These are phyloP conservation scores for Aspergillus sparsus DNA, from an alignment of 495 filamentous ascomycete genomes.

Conservation along the genomic window DNA sequence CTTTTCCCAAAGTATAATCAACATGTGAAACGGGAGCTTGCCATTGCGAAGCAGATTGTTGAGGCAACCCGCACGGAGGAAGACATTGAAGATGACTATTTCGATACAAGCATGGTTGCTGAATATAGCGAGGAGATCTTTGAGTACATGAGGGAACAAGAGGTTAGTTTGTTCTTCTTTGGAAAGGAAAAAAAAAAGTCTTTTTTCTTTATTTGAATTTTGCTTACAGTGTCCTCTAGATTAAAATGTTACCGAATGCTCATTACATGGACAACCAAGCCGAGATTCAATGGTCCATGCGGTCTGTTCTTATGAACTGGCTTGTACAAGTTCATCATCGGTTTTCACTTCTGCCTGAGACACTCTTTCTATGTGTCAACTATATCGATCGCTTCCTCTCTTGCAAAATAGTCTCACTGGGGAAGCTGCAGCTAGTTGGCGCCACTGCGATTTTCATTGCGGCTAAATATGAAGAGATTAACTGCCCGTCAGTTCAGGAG, in stretches of 20 bases:
- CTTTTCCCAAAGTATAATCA: constrained; percentile 70
- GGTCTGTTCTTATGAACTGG: constrained; percentile 97
- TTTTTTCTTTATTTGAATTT: no score
- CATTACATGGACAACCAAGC: constrained; percentile 96
- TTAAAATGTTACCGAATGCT: constrained; percentile 76
- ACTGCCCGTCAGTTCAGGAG: constrained; percentile 89
- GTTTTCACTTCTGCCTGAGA: constrained; percentile 89
- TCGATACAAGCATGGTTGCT: constrained; percentile 97
- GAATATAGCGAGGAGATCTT: constrained; percentile 98
- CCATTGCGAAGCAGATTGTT: constrained; percentile 66
- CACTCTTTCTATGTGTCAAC: constrained; percentile 89
- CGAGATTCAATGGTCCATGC: constrained; percentile 99
- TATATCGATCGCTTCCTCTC: constrained; percentile 97
- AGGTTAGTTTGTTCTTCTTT: constrained; percentile 61
- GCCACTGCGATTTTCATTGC: constrained; percentile 95
- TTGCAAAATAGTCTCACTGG: constrained; percentile 88
- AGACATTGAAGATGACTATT: constrained; percentile 81
- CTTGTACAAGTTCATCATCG: constrained; percentile 92
- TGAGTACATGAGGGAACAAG: constrained; percentile 80
- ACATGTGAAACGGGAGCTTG: constrained; percentile 65
- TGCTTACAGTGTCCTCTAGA: constrained; percentile 49
- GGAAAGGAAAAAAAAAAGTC: background rate
- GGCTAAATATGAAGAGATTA: constrained; percentile 98
- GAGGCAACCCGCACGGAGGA: constrained; percentile 57
- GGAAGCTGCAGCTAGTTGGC: constrained; percentile 93